Percentiles rank a stretch among this genome's conserved stretches.
Conservation (phyloP, 1,284 basidiomycete species). For the Exobasidium cylindrosporum region DNA sequence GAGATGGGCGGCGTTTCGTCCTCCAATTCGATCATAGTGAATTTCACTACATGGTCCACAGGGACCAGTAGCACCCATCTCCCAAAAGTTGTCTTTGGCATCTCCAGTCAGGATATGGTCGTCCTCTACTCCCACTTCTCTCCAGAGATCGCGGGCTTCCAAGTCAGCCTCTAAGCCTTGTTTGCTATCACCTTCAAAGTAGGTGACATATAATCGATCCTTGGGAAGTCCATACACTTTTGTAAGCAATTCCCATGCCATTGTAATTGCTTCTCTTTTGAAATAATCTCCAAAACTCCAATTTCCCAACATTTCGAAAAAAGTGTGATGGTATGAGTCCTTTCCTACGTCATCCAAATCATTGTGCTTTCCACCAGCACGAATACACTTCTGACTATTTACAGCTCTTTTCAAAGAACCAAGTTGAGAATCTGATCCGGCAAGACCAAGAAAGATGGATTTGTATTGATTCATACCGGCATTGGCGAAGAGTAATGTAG, state of each 20-base stretch:
- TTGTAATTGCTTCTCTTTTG: constrained; percentile 91
- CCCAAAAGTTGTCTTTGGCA: constrained; percentile 99
- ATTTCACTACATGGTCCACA: constrained; percentile 98
- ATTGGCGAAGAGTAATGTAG: constrained; percentile 94
- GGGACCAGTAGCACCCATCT: constrained; percentile 97
- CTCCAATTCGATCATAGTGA: constrained; percentile 93
- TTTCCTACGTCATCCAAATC: constrained; percentile 98
- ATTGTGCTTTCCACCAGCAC: constrained; percentile 97
- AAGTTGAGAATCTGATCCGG: constrained; percentile 85
- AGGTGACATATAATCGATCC: constrained; percentile 92
- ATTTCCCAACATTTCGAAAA: constrained; percentile 99
- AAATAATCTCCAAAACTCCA: constrained; percentile 99
- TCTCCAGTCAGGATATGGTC: constrained; percentile 89
- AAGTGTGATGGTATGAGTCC: constrained; percentile 90
- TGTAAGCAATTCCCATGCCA: constrained; percentile 93
- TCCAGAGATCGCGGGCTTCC: constrained; percentile 80
- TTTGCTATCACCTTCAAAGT: constrained; percentile 88
- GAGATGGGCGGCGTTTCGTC: constrained; percentile 81
- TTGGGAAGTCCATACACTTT: constrained; percentile 80
- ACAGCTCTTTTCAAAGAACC: constrained; percentile 86
- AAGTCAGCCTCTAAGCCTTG: constrained; percentile 83
- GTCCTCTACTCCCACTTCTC: constrained; percentile 78
- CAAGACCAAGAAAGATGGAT: constrained; percentile 90
- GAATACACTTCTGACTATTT: constrained; percentile 96
- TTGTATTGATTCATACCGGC: constrained; percentile 78